These are phyloP conservation scores for Aristolochia californica DNA, from an alignment of 164 flowering plant species.

Conservation along the genomic window DNA sequence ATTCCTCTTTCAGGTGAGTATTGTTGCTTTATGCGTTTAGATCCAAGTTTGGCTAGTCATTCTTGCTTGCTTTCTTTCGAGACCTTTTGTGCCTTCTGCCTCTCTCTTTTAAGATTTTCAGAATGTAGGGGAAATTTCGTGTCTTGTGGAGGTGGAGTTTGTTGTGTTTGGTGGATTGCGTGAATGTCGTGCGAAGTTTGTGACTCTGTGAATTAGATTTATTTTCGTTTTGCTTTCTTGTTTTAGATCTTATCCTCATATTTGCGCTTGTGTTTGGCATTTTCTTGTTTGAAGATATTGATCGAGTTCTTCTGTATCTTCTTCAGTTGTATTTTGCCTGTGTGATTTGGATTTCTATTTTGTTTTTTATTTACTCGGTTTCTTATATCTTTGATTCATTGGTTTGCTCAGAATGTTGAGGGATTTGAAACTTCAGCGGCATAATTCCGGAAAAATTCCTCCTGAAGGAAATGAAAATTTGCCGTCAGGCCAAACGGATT, in stretches of 20 bases:
- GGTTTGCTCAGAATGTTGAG: slow-evolving; percentile 66
- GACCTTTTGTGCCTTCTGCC: neutral
- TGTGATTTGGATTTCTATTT: neutral
- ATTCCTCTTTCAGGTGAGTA: slow-evolving; percentile 9
- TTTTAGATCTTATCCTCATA: neutral
- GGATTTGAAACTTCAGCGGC: slow-evolving; percentile 53
- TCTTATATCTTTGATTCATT: no score
- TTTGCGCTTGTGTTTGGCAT: neutral
- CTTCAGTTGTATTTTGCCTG: neutral
- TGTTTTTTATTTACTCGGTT: neutral
- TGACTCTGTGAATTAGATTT: no score
- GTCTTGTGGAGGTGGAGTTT: neutral
- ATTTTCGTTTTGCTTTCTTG: neutral
- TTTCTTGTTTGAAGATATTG: neutral
- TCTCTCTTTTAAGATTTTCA: neutral
- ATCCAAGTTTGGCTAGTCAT: neutral
- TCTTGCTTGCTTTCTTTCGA: neutral
- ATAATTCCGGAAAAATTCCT: slow-evolving; percentile 41
- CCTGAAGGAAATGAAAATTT: slow-evolving; percentile 72
- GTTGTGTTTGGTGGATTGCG: no score
- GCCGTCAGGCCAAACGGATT: slow-evolving; percentile 33
- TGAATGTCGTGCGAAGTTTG: neutral
- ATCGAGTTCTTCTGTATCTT: neutral
- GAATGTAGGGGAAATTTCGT: neutral
- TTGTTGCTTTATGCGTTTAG: neutral